These are phyloP conservation scores for Hordeum marinum DNA, from an alignment of 176 grass and related monocot genomes.

Conservation along the genomic window DNA sequence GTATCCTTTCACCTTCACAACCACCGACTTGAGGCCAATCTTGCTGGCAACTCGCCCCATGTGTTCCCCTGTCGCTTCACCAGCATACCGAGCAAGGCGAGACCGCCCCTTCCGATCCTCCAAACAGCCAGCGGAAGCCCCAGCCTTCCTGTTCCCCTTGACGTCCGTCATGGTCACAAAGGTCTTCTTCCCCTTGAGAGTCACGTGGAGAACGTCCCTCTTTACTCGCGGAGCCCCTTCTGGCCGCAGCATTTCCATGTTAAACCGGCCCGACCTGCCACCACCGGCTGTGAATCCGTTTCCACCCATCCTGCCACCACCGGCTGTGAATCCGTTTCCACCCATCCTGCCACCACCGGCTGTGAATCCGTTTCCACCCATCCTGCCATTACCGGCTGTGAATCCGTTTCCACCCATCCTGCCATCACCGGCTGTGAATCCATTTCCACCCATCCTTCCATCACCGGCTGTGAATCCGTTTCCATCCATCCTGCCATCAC, in stretches of 20 bases:
- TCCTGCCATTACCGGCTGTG: no score
- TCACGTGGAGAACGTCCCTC: conserved; percentile 2
- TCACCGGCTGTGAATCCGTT: no score
- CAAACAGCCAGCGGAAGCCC: not conserved
- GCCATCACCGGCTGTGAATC: no score
- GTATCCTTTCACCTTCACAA: conserved; percentile 5
- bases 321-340: not conserved
- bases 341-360: no score
- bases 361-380: no score
- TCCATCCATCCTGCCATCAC: no score
- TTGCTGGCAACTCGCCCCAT: not conserved
- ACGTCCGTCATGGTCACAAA: not conserved
- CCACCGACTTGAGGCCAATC: not conserved
- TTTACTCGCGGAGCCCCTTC: not conserved
- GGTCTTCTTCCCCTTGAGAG: not conserved
- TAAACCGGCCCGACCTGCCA: not conserved
- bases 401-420: no score
- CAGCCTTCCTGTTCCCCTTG: not conserved
- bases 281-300: not conserved
- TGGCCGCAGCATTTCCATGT: not conserved
- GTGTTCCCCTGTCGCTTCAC: not conserved
- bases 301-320: not conserved
- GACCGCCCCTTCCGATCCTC: not conserved
- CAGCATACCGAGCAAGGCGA: not conserved
- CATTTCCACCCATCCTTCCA: no score